Conservation (phyloP, 2,329 filamentous ascomycete genomes). For the Whalleya microplaca region DNA sequence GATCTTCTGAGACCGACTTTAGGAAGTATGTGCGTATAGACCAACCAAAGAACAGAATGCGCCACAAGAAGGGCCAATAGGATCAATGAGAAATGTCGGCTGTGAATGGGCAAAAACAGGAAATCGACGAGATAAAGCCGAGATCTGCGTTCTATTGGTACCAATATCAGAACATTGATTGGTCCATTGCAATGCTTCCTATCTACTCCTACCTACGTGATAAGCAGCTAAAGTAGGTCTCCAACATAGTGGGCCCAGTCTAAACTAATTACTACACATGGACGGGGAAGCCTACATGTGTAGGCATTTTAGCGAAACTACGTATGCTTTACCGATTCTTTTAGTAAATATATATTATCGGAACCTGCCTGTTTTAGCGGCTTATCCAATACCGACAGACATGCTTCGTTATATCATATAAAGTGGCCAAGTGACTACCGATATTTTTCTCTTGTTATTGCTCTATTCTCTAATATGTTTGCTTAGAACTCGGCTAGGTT, state of each 20-base stretch:
- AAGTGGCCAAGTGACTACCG: too few relatives aligned
- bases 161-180: slow-evolving; percentile 12
- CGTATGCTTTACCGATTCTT: too few relatives aligned
- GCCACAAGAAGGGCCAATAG: slow-evolving; percentile 6
- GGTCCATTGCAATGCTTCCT: not conserved
- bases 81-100: not conserved
- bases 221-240: not conserved
- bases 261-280: too few relatives aligned
- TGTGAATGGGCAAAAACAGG: slow-evolving; percentile 1
- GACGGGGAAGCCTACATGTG: too few relatives aligned
- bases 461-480: too few relatives aligned
- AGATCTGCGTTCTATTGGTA: slow-evolving; percentile 7
- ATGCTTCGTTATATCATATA: too few relatives aligned
- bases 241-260: not conserved
- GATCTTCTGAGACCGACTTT: slow-evolving; percentile 20
- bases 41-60: slow-evolving; percentile 1
- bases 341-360: too few relatives aligned
- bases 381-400: too few relatives aligned
- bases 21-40: not conserved
- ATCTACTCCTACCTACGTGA: not conserved
- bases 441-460: too few relatives aligned
- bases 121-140: slow-evolving; percentile 11
- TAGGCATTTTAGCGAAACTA: too few relatives aligned
- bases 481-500: too few relatives aligned
- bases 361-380: too few relatives aligned